phyloP scores from a whole-genome alignment of 441 rosid species.

The Jatropha multifida region DNA sequence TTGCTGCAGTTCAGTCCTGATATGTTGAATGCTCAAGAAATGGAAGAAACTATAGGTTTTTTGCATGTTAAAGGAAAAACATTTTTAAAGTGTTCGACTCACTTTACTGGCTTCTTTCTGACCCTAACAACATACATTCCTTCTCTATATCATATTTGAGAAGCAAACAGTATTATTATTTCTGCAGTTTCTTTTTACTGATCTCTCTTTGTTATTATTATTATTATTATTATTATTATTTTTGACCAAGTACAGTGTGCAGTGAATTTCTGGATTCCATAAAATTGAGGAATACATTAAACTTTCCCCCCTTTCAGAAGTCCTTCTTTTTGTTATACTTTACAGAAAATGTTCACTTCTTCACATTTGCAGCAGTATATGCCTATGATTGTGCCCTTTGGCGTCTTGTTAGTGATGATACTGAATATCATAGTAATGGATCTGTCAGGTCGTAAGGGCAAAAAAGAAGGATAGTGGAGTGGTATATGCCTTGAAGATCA shows the following conservation, averaged over 20 bases:
- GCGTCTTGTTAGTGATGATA: constrained; percentile 17
- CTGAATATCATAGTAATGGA: constrained; percentile 19
- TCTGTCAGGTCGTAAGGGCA: constrained; percentile 84
- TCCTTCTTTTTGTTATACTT: background rate
- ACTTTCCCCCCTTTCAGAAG: too few relatives aligned
- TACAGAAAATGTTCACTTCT: background rate
- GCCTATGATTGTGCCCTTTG: constrained; percentile 13
- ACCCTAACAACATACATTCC: background rate
- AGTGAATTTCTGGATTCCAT: background rate
- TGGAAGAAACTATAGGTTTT: background rate
- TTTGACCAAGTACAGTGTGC: background rate
- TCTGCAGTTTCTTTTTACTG: background rate
- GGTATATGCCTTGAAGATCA: constrained; percentile 93
- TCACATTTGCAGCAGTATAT: background rate
- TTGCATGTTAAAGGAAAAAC: background rate
- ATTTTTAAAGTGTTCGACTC: background rate
- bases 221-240: background rate
- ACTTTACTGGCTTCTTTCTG: background rate
- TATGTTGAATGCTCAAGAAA: background rate
- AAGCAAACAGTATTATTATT: background rate
- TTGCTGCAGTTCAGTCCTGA: background rate
- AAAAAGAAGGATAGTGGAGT: constrained; percentile 89
- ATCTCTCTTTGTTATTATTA: background rate
- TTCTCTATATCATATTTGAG: background rate
- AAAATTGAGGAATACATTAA: background rate